A percentile compares a stretch with the other conserved stretches of the same genome.
These are phyloP conservation scores for Glycyrrhiza uralensis DNA, from an alignment of 306 rosid species.

Conservation along the genomic window DNA sequence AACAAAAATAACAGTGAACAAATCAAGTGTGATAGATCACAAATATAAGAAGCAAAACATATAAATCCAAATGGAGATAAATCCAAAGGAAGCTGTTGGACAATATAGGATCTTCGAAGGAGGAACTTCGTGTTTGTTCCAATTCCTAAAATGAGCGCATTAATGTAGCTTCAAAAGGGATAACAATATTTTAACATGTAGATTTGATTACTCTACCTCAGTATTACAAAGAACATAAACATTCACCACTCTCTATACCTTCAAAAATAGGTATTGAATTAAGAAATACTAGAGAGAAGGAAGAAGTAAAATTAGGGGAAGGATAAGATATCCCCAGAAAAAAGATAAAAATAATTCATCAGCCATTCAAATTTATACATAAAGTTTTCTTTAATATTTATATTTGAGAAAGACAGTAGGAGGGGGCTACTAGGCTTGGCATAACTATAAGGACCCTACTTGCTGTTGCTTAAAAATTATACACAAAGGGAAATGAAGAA, in stretches of 20 bases:
- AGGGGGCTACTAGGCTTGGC: neutral
- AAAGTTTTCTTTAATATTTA: neutral
- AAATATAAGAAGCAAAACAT: neutral
- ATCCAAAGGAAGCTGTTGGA: conserved; percentile 6
- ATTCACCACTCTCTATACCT: neutral
- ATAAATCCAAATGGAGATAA: neutral
- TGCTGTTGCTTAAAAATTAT: conserved; percentile 15
- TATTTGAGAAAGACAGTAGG: neutral
- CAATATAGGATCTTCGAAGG: neutral
- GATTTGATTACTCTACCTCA: neutral
- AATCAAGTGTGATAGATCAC: neutral
- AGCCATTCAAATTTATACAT: conserved; percentile 2
- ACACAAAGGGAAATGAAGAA: neutral
- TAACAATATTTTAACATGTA: neutral
- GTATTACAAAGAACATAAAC: neutral
- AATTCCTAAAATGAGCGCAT: neutral
- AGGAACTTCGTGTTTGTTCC: neutral
- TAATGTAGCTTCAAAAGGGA: neutral
- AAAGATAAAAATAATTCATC: neutral
- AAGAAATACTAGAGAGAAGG: neutral
- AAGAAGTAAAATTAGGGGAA: neutral
- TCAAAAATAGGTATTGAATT: neutral
- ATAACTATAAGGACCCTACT: neutral
- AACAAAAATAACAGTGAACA: conserved; percentile 20
- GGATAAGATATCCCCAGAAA: neutral